These are phyloP conservation scores for Ceratobasidium sp. DNA, from an alignment of 1,284 basidiomycete genomes.

Conservation along the genomic window DNA sequence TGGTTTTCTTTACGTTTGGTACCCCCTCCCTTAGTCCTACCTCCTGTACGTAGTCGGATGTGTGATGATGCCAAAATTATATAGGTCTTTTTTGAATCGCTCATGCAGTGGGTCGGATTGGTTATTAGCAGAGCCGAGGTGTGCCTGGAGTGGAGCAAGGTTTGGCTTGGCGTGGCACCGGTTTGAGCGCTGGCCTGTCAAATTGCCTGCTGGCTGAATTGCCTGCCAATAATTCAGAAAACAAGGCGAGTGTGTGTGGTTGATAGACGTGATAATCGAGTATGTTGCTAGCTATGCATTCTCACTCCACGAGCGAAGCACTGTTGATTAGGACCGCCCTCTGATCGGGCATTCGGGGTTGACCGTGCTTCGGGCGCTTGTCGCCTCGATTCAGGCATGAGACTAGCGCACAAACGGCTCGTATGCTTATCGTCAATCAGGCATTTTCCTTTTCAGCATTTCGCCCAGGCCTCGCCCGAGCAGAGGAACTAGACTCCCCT, in stretches of 20 bases:
- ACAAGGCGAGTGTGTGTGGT: background rate
- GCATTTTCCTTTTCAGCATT: background rate
- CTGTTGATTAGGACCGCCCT: background rate
- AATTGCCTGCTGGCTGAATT: background rate
- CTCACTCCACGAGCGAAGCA: background rate
- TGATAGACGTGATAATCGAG: too few species aligned
- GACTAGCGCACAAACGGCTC: background rate
- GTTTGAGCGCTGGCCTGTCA: background rate
- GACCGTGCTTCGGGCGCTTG: constrained; percentile 11
- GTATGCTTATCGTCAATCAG: background rate
- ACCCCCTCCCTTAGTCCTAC: constrained; percentile 13
- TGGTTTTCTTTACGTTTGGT: constrained; percentile 18
- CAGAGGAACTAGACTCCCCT: background rate
- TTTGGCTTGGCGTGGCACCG: background rate
- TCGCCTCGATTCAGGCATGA: background rate
- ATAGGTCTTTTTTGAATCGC: constrained; percentile 1
- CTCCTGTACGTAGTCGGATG: constrained; percentile 35
- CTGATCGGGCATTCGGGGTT: background rate
- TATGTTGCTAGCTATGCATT: background rate
- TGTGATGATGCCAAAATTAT: constrained; percentile 38
- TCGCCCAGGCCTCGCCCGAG: background rate
- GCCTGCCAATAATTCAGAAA: background rate
- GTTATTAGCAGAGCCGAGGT: background rate
- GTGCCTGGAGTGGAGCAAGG: background rate
- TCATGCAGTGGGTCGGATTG: background rate